Evolutionary conservation across 768 basidiomycete genomes (phyloP), one percentile per base, ranked within the genome.

Genomic region (Lentinula detonsa): DNA sequence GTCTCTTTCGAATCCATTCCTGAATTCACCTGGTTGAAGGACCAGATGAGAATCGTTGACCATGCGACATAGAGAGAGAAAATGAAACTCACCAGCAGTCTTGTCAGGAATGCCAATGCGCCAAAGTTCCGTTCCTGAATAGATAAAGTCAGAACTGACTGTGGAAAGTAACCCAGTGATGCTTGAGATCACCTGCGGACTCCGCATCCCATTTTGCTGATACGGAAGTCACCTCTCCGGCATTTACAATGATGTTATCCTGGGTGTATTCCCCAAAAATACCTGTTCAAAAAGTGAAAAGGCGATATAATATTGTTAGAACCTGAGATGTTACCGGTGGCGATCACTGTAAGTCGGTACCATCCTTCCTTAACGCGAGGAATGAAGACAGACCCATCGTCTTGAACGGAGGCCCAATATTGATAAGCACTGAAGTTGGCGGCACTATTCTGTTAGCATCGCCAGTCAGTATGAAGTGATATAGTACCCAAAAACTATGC

Each of bases 211-310:
- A 71, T 1, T 54, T 56, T 3, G 59, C 68, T 9, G 34, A 43
- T 2, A 69, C 34, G 2, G 40, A n/a, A 1, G 67, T 69, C 6
- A 45, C 46, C 33, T 62, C 45, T 1, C 63, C 63, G 1, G 68
- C 58, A 15, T 39, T 57, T 9, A 71, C 61, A 3, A 63, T 63
- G 43, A 71, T 42, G 49, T 66, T 46, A 52, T 71, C 70, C 34
- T 66, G 62, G 1, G 67, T 59, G 42, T 64, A 71, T 59, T 71
- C 68, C 8, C 70, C 70, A 53, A 71, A 71, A 4, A 69, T 69
- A 1, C 70, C 70, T 68, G 21, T 0, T 0, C 5, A 43, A 6
- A 13, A 53, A 34, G 37, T 13, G 49, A 31, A 2, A 59, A 31
- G n/a, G 13, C 2, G 21, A 39, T 2, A 15, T 21, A 18, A 35